Evolutionary conservation across 2,329 filamentous ascomycete genomes (phyloP).

Genomic region (Ophiostoma perfectum): DNA sequence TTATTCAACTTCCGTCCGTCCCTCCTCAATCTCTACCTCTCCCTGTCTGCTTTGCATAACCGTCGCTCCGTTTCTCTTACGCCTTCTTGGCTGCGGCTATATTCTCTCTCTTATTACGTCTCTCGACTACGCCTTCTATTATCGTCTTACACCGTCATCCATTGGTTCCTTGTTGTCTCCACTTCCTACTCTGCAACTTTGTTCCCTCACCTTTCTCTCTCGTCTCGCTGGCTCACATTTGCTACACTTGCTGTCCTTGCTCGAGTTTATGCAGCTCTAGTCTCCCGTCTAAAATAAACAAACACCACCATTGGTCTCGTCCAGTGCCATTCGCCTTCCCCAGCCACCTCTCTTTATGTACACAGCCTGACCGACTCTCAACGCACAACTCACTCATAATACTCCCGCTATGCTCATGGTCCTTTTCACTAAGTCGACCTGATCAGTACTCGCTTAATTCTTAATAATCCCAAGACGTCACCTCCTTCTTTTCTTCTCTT

Average conservation of each 20-base stretch:
- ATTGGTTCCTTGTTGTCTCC: constrained; percentile 1
- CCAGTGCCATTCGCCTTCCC: neutral
- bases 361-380: constrained; percentile 11
- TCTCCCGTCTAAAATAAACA: constrained; percentile 1
- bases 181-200: neutral
- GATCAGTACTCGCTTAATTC: neutral
- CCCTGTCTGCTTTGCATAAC: no score
- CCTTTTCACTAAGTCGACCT: constrained; percentile 20
- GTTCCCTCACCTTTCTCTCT: constrained; percentile 6
- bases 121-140: neutral
- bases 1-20: no score
- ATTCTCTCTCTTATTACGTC: neutral
- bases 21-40: neutral
- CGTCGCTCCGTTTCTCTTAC: no score
- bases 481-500: neutral
- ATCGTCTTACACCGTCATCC: neutral
- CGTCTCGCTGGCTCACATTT: neutral
- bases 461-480: neutral
- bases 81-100: neutral
- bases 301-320: neutral
- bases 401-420: constrained; percentile 15
- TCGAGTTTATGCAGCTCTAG: constrained; percentile 5
- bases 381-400: neutral
- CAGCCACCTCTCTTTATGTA: constrained; percentile 9
- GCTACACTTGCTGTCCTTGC: neutral